Conservation (phyloP, 208 protist species). For the Novymonas esmeraldas region DNA sequence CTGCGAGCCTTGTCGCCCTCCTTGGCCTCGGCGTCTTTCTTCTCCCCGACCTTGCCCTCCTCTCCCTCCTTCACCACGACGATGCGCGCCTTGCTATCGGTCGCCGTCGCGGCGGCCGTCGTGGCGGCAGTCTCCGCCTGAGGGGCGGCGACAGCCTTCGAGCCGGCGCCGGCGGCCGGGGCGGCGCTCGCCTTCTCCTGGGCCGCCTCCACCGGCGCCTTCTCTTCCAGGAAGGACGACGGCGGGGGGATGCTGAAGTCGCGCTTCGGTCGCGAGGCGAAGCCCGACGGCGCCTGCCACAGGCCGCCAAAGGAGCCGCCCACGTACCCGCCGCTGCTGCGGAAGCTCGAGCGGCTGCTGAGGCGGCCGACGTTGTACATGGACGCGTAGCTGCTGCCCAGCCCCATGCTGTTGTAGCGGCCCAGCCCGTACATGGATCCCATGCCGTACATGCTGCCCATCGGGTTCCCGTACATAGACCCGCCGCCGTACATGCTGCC, state of each 20-base stretch:
- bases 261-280: conserved; percentile 16
- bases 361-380: conserved; percentile 45
- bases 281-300: conserved; percentile 34
- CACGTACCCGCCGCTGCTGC: conserved; percentile 33
- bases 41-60: conserved; percentile 10
- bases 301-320: conserved; percentile 43
- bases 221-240: conserved; percentile 23
- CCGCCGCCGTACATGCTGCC: conserved; percentile 26
- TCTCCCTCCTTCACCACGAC: conserved; percentile 10
- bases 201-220: conserved; percentile 5
- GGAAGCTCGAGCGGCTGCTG: conserved; percentile 20
- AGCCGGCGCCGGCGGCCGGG: background rate
- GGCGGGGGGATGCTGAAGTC: conserved; percentile 37
- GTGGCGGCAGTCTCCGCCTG: background rate
- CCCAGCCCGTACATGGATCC: background rate
- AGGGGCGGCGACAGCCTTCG: conserved; percentile 1
- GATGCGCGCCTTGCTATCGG: conserved; percentile 2
- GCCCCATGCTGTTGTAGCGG: conserved; percentile 12
- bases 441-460: conserved; percentile 28
- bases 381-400: conserved; percentile 17
- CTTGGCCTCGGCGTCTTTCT: conserved; percentile 1
- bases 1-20: background rate
- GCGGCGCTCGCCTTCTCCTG: conserved; percentile 4
- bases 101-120: conserved; percentile 5
- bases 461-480: conserved; percentile 13